Evolutionary conservation across 768 basidiomycete species (phyloP).

Genomic region (Tubosaeta sp.): DNA sequence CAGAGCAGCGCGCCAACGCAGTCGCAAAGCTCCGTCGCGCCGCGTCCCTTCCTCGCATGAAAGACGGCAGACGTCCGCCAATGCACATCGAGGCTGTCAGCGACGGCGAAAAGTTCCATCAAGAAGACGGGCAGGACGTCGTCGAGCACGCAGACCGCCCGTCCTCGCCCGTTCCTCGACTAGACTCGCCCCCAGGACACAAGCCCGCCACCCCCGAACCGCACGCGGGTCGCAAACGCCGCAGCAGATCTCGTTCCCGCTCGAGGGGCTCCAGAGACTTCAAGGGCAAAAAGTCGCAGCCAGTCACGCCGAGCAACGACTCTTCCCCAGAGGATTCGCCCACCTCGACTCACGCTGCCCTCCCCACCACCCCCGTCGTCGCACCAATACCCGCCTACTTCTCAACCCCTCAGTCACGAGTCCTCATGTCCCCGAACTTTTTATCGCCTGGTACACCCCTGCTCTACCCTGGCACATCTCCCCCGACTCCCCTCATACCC

Average conservation of each 20-base stretch:
- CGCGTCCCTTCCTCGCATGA: constrained; percentile 87
- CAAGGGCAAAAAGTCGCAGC: constrained; percentile 54
- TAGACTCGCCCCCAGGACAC: constrained; percentile 27
- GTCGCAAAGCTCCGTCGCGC: constrained; percentile 91
- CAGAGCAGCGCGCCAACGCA: constrained; percentile 81
- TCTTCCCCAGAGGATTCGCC: constrained; percentile 64
- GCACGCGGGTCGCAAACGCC: constrained; percentile 50
- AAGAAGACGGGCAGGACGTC: constrained; percentile 31
- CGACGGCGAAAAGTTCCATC: constrained; percentile 64
- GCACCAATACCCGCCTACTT: constrained; percentile 58
- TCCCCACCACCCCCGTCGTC: constrained; percentile 31
- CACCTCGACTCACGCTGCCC: constrained; percentile 23
- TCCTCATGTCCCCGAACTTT: constrained; percentile 43
- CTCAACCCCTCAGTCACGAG: constrained; percentile 38
- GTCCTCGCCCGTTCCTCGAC: constrained; percentile 21
- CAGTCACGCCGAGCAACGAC: constrained; percentile 50
- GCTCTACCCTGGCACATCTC: constrained; percentile 62
- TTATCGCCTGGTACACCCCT: constrained; percentile 51
- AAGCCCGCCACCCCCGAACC: constrained; percentile 39
- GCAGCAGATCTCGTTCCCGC: constrained; percentile 64
- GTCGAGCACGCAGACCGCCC: constrained; percentile 5
- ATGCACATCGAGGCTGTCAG: constrained; percentile 83
- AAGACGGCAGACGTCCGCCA: constrained; percentile 82
- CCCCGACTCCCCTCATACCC: constrained; percentile 60
- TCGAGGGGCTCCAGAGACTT: constrained; percentile 66